Base-by-base conservation (phyloP, 345 rosid species). In the Salix exigua region DNA sequence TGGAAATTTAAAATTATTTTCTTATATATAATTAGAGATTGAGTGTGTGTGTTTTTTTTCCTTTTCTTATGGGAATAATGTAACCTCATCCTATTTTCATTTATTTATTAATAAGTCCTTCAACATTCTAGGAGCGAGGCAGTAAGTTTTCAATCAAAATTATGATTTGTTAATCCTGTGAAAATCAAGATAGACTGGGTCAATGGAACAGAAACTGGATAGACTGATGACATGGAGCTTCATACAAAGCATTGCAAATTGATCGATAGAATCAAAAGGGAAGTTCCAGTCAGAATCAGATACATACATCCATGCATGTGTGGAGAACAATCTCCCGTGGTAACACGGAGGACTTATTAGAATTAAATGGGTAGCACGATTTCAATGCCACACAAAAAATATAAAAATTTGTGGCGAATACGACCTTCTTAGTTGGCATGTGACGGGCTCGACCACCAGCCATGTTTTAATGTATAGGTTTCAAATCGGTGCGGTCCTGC, bases 151-250 rank as follows among this genome's bases (percentile, higher is more conserved):
- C 62, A 9, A 9, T 58, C 6, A 0, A 58, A n/a, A 9, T 58
- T 3, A 58, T 23, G 63, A 58, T 58, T 23, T 55, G 26, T n/a
- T 4, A 3, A 55, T n/a, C 61, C 61, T 21, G 11, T 38, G 26
- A 26, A 26, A 14, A 63, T 63, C 67, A n/a, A 28, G 37, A 28
- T 14, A 5, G 37, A 31, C 0, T 2, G 5, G 71, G 2, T 35
- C 12, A 10, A 30, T 14, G 26, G 51, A 51, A 21, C 28, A 73
- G 2, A 62, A 75, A 75, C 2, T 51, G 84, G 81, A 78, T 83
- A 40, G 79, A 38, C 69, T 76, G 79, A 77, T 82, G 82, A 73
- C 75, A 75, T 76, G 86, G 78, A 78, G 48, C 25, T 33, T 18
- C 4, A 12, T 21, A 48, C 17, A 33, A 21, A 21, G 48, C 28